These are phyloP conservation scores for Pseudocohnilembus persalinus DNA, from an alignment of 169 alveolate genomes.

Conservation along the genomic window DNA sequence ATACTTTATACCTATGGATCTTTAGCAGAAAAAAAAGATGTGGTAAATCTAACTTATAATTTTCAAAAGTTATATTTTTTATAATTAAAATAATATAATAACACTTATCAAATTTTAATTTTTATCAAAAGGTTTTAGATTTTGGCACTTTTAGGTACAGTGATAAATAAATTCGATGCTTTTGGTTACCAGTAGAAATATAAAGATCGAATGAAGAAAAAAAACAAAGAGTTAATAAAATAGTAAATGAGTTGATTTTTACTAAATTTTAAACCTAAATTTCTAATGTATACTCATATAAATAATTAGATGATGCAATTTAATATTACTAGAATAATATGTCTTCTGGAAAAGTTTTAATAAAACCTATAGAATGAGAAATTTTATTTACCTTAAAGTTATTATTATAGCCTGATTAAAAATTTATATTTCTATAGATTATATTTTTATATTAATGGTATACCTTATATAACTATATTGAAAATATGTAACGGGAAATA, in stretches of 20 bases:
- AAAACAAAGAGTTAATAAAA: not conserved
- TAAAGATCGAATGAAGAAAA: no score
- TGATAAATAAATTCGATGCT: slow-evolving; percentile 3
- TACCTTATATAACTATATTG: no score
- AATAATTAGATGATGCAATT: slow-evolving; percentile 4
- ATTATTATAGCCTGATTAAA: no score
- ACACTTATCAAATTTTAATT: no score
- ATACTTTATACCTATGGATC: slow-evolving; percentile 42
- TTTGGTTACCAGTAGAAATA: slow-evolving; percentile 6
- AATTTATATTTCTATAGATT: no score
- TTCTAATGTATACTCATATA: not conserved
- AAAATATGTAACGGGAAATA: no score
- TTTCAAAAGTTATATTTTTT: no score
- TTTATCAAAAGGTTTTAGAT: not conserved
- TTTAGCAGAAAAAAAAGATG: not conserved
- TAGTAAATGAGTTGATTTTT: not conserved
- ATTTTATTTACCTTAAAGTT: no score
- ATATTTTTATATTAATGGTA: no score
- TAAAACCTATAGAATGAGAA: not conserved
- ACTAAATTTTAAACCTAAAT: slow-evolving; percentile 14
- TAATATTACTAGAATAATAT: not conserved
- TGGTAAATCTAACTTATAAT: not conserved
- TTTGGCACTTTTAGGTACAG: not conserved
- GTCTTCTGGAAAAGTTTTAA: slow-evolving; percentile 12
- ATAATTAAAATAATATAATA: no score